These are phyloP conservation scores for Ogataea paradorogensis DNA, from an alignment of 805 yeast species.

Conservation along the genomic window DNA sequence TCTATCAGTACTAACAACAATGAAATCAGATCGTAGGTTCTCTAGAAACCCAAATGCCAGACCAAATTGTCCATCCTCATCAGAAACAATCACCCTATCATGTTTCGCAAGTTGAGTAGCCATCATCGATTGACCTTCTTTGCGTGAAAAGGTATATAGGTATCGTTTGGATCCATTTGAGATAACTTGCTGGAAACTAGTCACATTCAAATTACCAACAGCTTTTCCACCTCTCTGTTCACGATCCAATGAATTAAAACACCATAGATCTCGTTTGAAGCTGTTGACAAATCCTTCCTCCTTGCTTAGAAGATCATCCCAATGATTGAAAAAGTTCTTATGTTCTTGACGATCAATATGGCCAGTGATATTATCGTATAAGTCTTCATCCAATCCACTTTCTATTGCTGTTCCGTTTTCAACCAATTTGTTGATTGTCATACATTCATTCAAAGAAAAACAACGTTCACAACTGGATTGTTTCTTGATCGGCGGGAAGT, in stretches of 20 bases:
- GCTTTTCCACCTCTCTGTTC: slow-evolving; percentile 61
- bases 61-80: slow-evolving; percentile 75
- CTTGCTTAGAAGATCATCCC: slow-evolving; percentile 70
- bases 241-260: slow-evolving; percentile 52
- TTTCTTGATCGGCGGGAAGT: slow-evolving; percentile 52
- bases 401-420: slow-evolving; percentile 57
- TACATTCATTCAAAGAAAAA: slow-evolving; percentile 53
- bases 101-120: slow-evolving; percentile 49
- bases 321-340: slow-evolving; percentile 57
- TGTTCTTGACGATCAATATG: slow-evolving; percentile 47
- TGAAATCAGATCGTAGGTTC: slow-evolving; percentile 37
- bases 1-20: slow-evolving; percentile 53
- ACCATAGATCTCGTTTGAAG: slow-evolving; percentile 66
- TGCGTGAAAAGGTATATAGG: slow-evolving; percentile 49
- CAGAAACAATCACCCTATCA: slow-evolving; percentile 75
- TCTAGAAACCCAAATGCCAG: slow-evolving; percentile 61
- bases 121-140: slow-evolving; percentile 23
- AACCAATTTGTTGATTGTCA: slow-evolving; percentile 57
- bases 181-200: slow-evolving; percentile 26
- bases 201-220: slow-evolving; percentile 48
- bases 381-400: slow-evolving; percentile 49
- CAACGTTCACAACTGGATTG: slow-evolving; percentile 63
- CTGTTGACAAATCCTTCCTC: slow-evolving; percentile 63
- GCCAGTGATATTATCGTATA: slow-evolving; percentile 46
- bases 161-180: slow-evolving; percentile 28